Conservation (phyloP, 2,329 filamentous ascomycete species). For the Pestalotiopsis sp. region DNA sequence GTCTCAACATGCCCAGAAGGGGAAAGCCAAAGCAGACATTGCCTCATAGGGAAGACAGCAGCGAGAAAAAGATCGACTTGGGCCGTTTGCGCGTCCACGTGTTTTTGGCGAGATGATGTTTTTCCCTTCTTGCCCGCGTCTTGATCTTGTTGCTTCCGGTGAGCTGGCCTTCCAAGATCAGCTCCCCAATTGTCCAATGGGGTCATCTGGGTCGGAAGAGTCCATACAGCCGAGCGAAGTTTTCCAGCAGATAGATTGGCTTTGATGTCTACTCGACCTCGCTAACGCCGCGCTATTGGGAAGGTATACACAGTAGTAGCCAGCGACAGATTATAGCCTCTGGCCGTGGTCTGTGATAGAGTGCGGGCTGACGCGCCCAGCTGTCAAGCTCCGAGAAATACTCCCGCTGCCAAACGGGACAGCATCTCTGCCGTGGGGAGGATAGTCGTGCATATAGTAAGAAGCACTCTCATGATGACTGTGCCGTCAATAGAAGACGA, state of each 20-base stretch:
- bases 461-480: neutral
- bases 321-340: neutral
- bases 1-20: neutral
- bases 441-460: neutral
- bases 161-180: neutral
- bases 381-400: neutral
- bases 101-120: neutral
- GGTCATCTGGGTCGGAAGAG: neutral
- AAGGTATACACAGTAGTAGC: neutral
- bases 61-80: neutral
- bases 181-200: too few relatives aligned
- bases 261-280: neutral
- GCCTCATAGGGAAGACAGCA: neutral
- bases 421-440: neutral
- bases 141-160: neutral
- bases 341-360: neutral
- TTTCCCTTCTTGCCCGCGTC: neutral
- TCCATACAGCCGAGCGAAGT: neutral
- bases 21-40: conserved; percentile 3
- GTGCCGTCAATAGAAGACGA: neutral
- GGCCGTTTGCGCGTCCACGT: neutral
- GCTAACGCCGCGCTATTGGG: conserved; percentile 2
- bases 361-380: neutral
- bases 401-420: neutral
- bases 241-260: neutral